Conservation (phyloP, 2,329 filamentous ascomycete genomes). For the Lasiodiplodia theobromae region DNA sequence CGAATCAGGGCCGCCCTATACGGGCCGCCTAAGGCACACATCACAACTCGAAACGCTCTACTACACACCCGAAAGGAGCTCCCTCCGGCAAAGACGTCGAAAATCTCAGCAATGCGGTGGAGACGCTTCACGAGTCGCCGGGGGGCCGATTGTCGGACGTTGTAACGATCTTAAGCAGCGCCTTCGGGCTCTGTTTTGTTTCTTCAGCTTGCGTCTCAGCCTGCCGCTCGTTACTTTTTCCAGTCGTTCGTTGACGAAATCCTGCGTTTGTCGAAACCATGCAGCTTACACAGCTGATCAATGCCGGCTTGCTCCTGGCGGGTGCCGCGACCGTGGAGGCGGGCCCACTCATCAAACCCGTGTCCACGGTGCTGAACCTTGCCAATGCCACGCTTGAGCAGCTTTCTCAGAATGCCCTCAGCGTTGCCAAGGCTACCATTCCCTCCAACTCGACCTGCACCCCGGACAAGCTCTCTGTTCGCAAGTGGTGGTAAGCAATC, state of each 20-base stretch:
- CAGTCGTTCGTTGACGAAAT: neutral
- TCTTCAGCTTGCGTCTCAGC: neutral
- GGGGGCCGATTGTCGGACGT: constrained; percentile 3
- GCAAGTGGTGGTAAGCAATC: constrained; percentile 16
- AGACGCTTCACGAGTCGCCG: neutral
- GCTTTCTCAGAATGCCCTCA: constrained; percentile 14
- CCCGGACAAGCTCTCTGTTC: constrained; percentile 11
- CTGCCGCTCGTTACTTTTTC: constrained; percentile 1
- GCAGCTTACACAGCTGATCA: neutral
- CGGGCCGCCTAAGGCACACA: constrained; percentile 1
- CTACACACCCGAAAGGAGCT: neutral
- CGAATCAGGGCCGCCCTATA: neutral
- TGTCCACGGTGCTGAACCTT: neutral
- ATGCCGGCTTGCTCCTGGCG: neutral
- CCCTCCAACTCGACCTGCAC: constrained; percentile 13
- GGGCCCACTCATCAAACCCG: neutral
- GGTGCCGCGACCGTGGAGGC: constrained; percentile 9
- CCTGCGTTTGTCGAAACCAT: neutral
- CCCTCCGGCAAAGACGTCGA: neutral
- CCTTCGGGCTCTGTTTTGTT: neutral
- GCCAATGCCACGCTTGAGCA: constrained; percentile 17
- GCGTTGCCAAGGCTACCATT: constrained; percentile 14
- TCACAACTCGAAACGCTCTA: neutral
- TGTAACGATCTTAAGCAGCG: constrained; percentile 7
- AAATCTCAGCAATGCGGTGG: neutral